Percentiles rank a stretch among this genome's conserved stretches.
phyloP scores from a whole-genome alignment of 306 rosid species.

The Sesbania bispinosa region DNA sequence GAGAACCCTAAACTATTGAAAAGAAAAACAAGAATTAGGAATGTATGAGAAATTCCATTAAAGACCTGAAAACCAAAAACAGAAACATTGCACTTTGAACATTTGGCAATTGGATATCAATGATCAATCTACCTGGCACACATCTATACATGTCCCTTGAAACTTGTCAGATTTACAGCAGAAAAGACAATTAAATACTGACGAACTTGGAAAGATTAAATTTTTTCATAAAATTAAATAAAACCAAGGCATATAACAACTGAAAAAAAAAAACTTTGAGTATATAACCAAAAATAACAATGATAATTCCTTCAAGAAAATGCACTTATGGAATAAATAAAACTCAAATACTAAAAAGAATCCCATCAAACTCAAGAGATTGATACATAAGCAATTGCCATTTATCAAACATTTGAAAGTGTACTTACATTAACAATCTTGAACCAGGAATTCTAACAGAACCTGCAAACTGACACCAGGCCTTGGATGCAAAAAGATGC shows the following conservation, averaged over 20 bases:
- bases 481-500: slow-evolving; percentile 15
- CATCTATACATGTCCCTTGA: slow-evolving; percentile 20
- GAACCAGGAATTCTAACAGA: slow-evolving; percentile 9
- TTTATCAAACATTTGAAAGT: slow-evolving; percentile 1
- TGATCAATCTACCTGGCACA: slow-evolving; percentile 42
- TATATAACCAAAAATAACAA: not conserved
- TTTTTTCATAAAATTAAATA: no score
- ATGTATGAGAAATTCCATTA: slow-evolving; percentile 19
- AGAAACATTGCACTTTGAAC: slow-evolving; percentile 33
- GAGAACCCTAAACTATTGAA: not conserved
- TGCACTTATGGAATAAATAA: not conserved
- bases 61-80: slow-evolving; percentile 30
- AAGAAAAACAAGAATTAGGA: slow-evolving; percentile 15
- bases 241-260: slow-evolving; percentile 11
- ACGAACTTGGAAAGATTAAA: slow-evolving; percentile 1
- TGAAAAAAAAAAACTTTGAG: not conserved
- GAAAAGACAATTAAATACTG: slow-evolving; percentile 33
- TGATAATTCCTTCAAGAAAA: not conserved
- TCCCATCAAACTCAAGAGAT: slow-evolving; percentile 1
- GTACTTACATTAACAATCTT: slow-evolving; percentile 30
- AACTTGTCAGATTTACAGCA: slow-evolving; percentile 42
- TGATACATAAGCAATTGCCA: not conserved
- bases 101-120: slow-evolving; percentile 41
- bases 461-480: slow-evolving; percentile 1
- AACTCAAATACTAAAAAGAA: slow-evolving; percentile 27